phyloP scores from a whole-genome alignment of 768 basidiomycete species.

The Pisolithus microcarpus region DNA sequence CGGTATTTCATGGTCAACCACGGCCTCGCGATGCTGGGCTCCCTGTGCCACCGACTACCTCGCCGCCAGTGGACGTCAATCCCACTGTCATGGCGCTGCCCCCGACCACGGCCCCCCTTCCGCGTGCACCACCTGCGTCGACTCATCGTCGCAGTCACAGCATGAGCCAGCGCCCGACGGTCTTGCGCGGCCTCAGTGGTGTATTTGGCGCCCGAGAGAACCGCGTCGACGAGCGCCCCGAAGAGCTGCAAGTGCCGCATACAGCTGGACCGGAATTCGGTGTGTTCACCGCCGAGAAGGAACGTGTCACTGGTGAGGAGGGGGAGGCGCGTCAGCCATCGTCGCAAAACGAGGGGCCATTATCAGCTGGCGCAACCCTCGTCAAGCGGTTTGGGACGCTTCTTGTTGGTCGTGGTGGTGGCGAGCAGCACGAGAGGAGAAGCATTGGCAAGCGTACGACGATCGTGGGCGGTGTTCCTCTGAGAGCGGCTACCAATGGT shows the following conservation, averaged over 20 bases:
- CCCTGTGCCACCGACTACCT: slow-evolving; percentile 31
- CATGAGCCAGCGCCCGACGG: slow-evolving; percentile 64
- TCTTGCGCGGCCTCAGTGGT: slow-evolving; percentile 48
- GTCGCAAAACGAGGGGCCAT: slow-evolving; percentile 20
- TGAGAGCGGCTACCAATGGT: slow-evolving; percentile 33
- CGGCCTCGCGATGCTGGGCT: slow-evolving; percentile 59
- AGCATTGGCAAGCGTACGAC: slow-evolving; percentile 41
- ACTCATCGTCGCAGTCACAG: slow-evolving; percentile 81
- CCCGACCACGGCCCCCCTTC: slow-evolving; percentile 29
- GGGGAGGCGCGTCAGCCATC: slow-evolving; percentile 12
- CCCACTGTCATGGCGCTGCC: slow-evolving; percentile 16
- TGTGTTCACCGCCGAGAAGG: slow-evolving; percentile 42
- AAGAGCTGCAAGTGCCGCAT: slow-evolving; percentile 37
- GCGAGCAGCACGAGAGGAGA: slow-evolving; percentile 34
- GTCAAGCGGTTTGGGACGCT: slow-evolving; percentile 73
- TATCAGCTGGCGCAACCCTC: slow-evolving; percentile 62
- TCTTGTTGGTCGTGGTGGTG: slow-evolving; percentile 42
- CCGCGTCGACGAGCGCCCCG: slow-evolving; percentile 38
- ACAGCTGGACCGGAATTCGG: slow-evolving; percentile 62
- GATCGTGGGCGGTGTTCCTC: slow-evolving; percentile 38
- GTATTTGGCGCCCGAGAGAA: slow-evolving; percentile 45
- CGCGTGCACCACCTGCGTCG: slow-evolving; percentile 67
- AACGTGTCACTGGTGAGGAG: slow-evolving; percentile 18
- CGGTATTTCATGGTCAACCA: slow-evolving; percentile 53
- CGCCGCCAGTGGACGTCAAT: slow-evolving; percentile 27